Evolutionary conservation across 2,329 filamentous ascomycete species (phyloP).

Genomic region (Kalmusia sp.): DNA sequence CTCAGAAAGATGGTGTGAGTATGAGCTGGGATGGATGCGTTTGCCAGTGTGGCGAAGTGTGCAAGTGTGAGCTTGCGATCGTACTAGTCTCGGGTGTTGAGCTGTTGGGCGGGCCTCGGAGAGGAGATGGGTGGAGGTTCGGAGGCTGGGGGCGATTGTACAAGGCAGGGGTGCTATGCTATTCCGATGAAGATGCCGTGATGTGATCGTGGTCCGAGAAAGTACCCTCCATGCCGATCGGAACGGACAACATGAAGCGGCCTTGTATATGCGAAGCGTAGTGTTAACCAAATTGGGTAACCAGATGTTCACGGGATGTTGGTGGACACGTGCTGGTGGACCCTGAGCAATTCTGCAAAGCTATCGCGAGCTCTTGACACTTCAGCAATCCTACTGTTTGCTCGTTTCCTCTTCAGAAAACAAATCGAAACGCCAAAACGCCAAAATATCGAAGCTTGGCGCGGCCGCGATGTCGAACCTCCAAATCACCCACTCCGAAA

Average conservation of each 20-base stretch:
- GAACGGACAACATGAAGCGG: not conserved
- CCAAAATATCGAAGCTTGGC: not conserved
- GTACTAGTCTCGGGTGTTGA: not conserved
- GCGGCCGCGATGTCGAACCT: conserved; percentile 21
- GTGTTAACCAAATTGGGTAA: not conserved
- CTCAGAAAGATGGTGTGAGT: not conserved
- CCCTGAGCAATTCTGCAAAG: not conserved
- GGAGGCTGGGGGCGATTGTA: not conserved
- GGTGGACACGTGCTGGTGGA: not conserved
- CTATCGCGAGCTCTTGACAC: not conserved
- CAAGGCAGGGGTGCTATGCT: not conserved
- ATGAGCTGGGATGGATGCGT: not conserved
- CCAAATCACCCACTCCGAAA: conserved; percentile 20
- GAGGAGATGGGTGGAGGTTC: not conserved
- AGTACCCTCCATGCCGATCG: not conserved
- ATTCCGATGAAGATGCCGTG: not conserved
- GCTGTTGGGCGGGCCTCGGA: not conserved
- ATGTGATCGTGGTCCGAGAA: not conserved
- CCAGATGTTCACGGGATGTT: too few relatives aligned
- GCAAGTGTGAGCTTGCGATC: not conserved
- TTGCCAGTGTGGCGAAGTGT: not conserved
- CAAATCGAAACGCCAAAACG: not conserved
- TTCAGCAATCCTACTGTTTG: not conserved
- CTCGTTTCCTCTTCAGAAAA: not conserved
- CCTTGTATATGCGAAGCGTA: not conserved